Conservation (phyloP, 75 land plant species). For the Sequoia sempervirens region DNA sequence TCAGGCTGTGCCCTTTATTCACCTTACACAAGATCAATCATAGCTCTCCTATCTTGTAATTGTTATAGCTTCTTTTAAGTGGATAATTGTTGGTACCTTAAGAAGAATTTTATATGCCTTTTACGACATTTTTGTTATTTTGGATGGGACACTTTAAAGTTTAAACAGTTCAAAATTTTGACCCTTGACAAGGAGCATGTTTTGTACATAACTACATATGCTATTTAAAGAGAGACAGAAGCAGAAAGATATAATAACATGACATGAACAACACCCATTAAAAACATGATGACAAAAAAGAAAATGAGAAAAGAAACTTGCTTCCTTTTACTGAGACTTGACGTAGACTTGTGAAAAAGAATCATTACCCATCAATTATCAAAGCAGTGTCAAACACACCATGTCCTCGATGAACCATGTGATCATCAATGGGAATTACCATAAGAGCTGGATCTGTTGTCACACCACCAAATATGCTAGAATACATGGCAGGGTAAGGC, state of each 20-base stretch:
- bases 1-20: not conserved
- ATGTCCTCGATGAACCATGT: conserved; percentile 83
- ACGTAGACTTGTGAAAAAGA: not conserved
- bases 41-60: not conserved
- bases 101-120: not conserved
- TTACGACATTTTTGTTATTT: not conserved
- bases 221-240: not conserved
- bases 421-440: conserved; percentile 82
- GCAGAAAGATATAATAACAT: not conserved
- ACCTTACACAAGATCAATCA: not conserved
- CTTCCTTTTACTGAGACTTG: not conserved
- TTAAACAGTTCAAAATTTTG: not conserved
- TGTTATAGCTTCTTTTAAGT: not conserved
- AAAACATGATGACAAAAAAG: not conserved
- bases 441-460: conserved; percentile 80
- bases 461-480: conserved; percentile 83
- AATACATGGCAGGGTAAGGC: conserved; percentile 86
- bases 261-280: not conserved
- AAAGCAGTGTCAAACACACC: conserved; percentile 83
- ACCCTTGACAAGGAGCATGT: not conserved
- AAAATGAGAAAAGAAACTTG: not conserved
- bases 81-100: not conserved
- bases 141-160: not conserved
- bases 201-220: not conserved
- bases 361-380: conserved; percentile 71